phyloP scores from a whole-genome alignment of 148 eudicot species.

The Camellia sinensis region DNA sequence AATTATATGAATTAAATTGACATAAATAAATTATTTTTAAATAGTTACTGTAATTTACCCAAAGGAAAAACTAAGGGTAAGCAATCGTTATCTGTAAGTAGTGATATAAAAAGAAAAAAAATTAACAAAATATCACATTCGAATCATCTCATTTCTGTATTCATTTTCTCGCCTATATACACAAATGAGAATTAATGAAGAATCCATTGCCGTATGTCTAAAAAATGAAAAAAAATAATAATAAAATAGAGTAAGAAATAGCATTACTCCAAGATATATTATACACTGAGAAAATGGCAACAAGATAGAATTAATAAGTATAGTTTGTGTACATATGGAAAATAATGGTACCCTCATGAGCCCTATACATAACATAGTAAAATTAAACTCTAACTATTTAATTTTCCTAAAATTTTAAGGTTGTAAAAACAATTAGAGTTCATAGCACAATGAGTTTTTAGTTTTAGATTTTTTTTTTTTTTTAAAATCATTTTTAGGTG shows the following conservation, averaged over 20 bases:
- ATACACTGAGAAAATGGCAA: not conserved
- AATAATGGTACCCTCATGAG: not conserved
- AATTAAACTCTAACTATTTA: not conserved
- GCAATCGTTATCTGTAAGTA: no score
- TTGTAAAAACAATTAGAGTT: not conserved
- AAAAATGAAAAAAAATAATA: not conserved
- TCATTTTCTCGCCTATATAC: no score
- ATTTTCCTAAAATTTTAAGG: not conserved
- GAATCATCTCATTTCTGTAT: no score
- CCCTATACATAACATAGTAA: not conserved
- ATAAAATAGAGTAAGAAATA: not conserved
- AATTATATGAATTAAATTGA: no score
- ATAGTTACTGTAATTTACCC: no score
- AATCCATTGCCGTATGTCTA: not conserved
- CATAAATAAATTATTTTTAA: no score
- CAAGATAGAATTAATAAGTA: not conserved
- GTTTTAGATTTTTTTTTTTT: conserved; percentile 19
- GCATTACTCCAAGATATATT: not conserved
- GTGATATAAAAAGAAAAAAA: no score
- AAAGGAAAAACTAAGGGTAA: no score
- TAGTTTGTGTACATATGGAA: not conserved
- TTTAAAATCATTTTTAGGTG: conserved; percentile 53
- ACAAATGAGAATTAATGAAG: no score
- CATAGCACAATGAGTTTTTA: not conserved
- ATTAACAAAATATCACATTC: no score